Evolutionary conservation across 1,284 basidiomycete genomes (phyloP).

Genomic region (Cutaneotrichosporon spelunceum): DNA sequence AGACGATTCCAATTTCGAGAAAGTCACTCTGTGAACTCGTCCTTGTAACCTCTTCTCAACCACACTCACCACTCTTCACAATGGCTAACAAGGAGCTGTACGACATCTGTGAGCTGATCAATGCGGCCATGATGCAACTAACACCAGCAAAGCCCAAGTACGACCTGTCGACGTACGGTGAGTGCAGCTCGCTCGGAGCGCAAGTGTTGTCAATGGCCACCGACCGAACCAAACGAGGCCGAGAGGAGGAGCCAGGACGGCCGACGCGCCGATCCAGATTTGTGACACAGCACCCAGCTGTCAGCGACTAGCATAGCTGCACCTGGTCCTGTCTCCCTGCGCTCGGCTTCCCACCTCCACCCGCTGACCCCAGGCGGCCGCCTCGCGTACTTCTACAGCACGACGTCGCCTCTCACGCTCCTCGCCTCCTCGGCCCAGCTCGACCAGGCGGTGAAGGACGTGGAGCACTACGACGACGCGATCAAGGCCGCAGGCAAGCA

Average conservation of each 20-base stretch:
- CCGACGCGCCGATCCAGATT: too few species aligned
- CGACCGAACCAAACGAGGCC: neutral
- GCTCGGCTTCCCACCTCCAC: neutral
- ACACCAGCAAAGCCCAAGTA: conserved; percentile 40
- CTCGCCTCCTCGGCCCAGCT: conserved; percentile 52
- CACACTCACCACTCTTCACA: conserved; percentile 5
- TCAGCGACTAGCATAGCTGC: too few species aligned
- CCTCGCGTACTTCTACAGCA: conserved; percentile 55
- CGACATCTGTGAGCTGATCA: conserved; percentile 32
- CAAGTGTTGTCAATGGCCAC: neutral
- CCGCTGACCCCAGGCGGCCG: conserved; percentile 48
- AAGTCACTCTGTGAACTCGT: neutral
- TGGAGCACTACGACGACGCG: conserved; percentile 44
- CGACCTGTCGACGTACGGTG: conserved; percentile 40
- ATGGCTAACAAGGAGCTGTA: conserved; percentile 21
- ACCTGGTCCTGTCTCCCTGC: too few species aligned
- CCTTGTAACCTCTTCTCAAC: neutral
- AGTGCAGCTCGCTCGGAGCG: conserved; percentile 4
- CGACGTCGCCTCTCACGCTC: conserved; percentile 57
- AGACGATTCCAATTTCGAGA: conserved; percentile 3
- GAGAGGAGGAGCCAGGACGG: neutral
- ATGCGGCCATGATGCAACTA: neutral
- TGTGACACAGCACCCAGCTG: too few species aligned
- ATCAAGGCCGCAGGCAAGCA: conserved; percentile 44
- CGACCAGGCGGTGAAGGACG: conserved; percentile 42